Evolutionary conservation across 2,329 filamentous ascomycete genomes (phyloP).

Genomic region (Leptographium procerum): DNA sequence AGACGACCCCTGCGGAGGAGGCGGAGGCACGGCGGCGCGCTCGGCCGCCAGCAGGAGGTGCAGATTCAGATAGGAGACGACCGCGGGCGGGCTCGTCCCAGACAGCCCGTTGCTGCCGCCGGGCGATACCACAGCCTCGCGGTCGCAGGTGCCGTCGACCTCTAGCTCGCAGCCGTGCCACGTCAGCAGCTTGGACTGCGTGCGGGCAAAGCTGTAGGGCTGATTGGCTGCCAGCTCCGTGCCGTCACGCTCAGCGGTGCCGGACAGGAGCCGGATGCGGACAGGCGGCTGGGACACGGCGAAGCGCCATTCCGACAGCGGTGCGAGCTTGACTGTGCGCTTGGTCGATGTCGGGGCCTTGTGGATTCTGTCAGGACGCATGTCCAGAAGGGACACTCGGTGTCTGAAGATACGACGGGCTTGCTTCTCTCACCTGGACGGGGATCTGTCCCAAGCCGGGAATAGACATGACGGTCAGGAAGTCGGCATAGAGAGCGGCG

Average conservation of each 20-base stretch:
- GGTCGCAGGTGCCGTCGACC: constrained; percentile 51
- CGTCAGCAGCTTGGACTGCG: constrained; percentile 80
- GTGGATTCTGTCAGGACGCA: background rate
- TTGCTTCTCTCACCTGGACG: constrained; percentile 40
- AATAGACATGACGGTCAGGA: constrained; percentile 48
- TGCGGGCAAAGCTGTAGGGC: constrained; percentile 68
- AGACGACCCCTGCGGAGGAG: constrained; percentile 12
- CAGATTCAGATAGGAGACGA: constrained; percentile 70
- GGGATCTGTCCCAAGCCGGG: constrained; percentile 61
- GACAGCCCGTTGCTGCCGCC: background rate
- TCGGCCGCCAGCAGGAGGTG: constrained; percentile 75
- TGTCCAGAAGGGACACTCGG: background rate
- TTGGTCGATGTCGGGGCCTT: constrained; percentile 28
- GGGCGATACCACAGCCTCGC: constrained; percentile 44
- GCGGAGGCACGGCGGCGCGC: constrained; percentile 47
- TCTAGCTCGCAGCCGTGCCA: constrained; percentile 86
- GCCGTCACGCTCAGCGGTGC: constrained; percentile 87
- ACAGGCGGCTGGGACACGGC: constrained; percentile 45
- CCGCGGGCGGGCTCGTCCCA: constrained; percentile 43
- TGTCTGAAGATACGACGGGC: too few species aligned
- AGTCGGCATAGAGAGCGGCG: background rate
- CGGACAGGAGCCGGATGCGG: constrained; percentile 54
- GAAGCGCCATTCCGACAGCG: constrained; percentile 70
- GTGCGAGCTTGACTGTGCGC: constrained; percentile 41
- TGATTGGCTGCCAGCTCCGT: constrained; percentile 78